Base-by-base conservation (phyloP, 106 monocot species). In the Xerophyta viscosa region DNA sequence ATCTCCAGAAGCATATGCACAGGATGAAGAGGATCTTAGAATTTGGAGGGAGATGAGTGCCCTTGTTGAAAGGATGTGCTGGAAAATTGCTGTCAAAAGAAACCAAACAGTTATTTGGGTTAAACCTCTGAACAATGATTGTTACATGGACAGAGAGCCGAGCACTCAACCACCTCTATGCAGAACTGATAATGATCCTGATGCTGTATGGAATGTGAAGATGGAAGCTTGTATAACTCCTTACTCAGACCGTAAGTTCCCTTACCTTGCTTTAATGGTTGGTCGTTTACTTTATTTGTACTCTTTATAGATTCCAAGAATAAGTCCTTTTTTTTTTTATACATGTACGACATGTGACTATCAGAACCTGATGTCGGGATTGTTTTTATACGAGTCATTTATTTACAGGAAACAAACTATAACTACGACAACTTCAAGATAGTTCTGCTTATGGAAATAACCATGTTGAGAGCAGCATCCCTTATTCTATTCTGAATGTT, bases 1-100 rank as follows among this genome's bases (percentile, higher is more conserved):
- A 14, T 92, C 91, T 8, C 91, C 91, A 0, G 91, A 92, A 52
- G 86, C 76, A n/a, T 92, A 92, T 76, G 82, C 86, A 19, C 62
- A 69, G 7, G 86, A 92, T 71, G 72, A 75, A 56, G 66, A 73
- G 24, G 79, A 92, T 65, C 66, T 73, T 42, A 81, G 51, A 60
- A 86, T 92, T 60, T 82, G 91, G 91, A 62, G 54, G 46, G 62
- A 77, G 41, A 75, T 92, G 78, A 92, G 64, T 63, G 91, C 78
- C 66, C 75, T 92, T 61, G 64, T 75, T 37, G 60, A 45, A 30
- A 82, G 82, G 55, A 92, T 92, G 86, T 92, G 91, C 46, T 92
- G 91, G 91, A 77, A 43, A 62, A 62, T 92, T 25, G 91, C 82
- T 33, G 71, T 86, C 3, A 92, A 85, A 76, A 81, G 59, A 50